Evolutionary conservation across 768 basidiomycete genomes (phyloP).

Genomic region (Goffeauzyma gilvescens): DNA sequence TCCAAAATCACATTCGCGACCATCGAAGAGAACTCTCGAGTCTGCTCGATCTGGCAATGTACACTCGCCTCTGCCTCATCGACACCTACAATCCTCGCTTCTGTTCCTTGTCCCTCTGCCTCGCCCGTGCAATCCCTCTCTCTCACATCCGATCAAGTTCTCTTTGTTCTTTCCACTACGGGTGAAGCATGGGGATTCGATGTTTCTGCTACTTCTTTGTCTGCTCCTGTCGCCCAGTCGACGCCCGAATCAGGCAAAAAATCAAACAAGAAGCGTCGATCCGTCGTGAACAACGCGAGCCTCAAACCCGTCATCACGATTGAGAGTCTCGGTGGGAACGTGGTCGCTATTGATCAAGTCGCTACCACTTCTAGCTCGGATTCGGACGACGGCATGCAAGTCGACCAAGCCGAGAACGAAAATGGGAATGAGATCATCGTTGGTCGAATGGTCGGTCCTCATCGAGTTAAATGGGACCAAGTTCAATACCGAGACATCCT

Average conservation of each 20-base stretch:
- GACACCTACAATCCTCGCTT: conserved; percentile 22
- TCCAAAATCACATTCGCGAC: conserved; percentile 1
- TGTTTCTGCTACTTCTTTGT: too few species aligned
- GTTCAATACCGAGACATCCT: too few species aligned
- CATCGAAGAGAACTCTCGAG: conserved; percentile 7
- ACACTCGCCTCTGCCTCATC: too few species aligned
- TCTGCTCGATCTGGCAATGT: conserved; percentile 5
- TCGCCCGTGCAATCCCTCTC: conserved; percentile 24
- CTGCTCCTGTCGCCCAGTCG: too few species aligned
- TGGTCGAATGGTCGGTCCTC: conserved; percentile 26
- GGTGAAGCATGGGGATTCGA: too few species aligned
- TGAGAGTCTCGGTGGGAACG: conserved; percentile 11
- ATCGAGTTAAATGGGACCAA: conserved; percentile 23
- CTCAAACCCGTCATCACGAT: too few species aligned
- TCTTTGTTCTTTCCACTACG: conserved; percentile 23
- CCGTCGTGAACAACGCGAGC: too few species aligned
- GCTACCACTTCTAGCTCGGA: background rate
- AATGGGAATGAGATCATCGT: conserved; percentile 13
- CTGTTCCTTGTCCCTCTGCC: conserved; percentile 17
- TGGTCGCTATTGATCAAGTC: too few species aligned
- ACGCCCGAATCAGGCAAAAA: too few species aligned
- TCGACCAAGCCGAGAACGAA: conserved; percentile 1
- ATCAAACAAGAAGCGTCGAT: too few species aligned
- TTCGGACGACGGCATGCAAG: conserved; percentile 13
- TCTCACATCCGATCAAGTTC: conserved; percentile 3